Base-by-base conservation (phyloP, 2,329 filamentous ascomycete genomes). In the Aspergillus unguis region DNA sequence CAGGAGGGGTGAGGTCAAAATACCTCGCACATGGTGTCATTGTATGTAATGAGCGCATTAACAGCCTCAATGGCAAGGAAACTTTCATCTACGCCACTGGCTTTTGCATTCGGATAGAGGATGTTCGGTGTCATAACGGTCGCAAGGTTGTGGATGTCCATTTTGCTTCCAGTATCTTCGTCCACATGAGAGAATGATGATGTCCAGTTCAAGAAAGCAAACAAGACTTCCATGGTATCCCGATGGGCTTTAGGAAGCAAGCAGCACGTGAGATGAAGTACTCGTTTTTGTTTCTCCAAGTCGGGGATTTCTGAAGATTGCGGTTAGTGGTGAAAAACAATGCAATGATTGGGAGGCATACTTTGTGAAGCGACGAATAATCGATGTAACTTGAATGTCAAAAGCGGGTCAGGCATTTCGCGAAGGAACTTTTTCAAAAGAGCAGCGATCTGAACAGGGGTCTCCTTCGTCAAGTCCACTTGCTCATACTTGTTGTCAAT, bases 51-150 rank as follows among this genome's bases (percentile, higher is more conserved):
- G 60, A 99, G 79, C 55, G 87, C 86, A 69, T 95, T 88, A 27
- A 99, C 90, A 11, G 94, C 92, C 65, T 94, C 89, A 56, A 99
- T 96, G 29, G 92, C 91, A 65, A 88, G 82, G 76, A 97, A 96
- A 56, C 91, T 94, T 62, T 96, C 91, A 64, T 86, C 85, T 61
- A 95, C 92, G 58, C 91, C 82, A 40, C 82, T 83, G 5, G 79
- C 80, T 68, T 86, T 87, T 38, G 81, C 75, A 60, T 77, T 83
- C 59, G 86, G 88, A 62, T 88, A 92, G 9, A 96, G 80, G 56
- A 99, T 90, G 65, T 99, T 99, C 0, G 94, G 94, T 4, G 92
- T 92, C 71, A 99, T 96, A 58, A 99, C 94, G 3, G 95, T 97
- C 3, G 94, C 90, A 58, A 99, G 81, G 66, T 99, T 99, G 76